phyloP scores from a whole-genome alignment of 148 eudicot genomes.

The Beta vulgaris region DNA sequence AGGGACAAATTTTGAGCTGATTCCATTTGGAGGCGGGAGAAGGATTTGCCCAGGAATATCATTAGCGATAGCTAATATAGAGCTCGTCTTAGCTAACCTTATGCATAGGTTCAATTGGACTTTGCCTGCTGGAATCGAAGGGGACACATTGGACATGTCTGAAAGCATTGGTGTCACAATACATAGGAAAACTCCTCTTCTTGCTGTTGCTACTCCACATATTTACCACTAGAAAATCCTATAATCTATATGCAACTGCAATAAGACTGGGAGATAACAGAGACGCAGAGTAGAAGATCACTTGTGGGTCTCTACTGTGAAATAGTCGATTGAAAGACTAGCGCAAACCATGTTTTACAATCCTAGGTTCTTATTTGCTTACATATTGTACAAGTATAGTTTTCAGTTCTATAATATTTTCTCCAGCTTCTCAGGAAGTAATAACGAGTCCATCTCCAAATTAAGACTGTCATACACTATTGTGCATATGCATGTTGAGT shows the following conservation, averaged over 20 bases:
- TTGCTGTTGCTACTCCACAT: constrained; percentile 21
- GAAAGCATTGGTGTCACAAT: constrained; percentile 19
- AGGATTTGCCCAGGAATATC: constrained; percentile 37
- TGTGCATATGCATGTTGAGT: too few relatives aligned
- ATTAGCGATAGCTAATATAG: constrained; percentile 21
- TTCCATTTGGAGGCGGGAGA: constrained; percentile 44
- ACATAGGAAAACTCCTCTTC: constrained; percentile 25
- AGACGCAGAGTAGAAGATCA: background rate
- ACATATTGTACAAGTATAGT: too few relatives aligned
- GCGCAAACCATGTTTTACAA: too few relatives aligned
- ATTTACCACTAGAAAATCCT: background rate
- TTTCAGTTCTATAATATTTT: too few relatives aligned
- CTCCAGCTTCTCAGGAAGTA: too few relatives aligned
- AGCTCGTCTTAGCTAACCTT: constrained; percentile 34
- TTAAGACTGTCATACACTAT: too few relatives aligned
- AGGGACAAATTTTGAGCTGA: constrained; percentile 30
- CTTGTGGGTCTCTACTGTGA: background rate
- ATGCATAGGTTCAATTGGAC: constrained; percentile 26
- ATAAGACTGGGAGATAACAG: background rate
- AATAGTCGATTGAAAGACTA: background rate
- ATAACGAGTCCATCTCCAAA: too few relatives aligned
- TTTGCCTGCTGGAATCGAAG: constrained; percentile 22
- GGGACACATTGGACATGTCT: constrained; percentile 25
- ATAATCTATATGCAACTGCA: background rate
- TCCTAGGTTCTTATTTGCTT: too few relatives aligned